Conservation (phyloP, 257 asterid genomes). For the Nicotiana attenuata region DNA sequence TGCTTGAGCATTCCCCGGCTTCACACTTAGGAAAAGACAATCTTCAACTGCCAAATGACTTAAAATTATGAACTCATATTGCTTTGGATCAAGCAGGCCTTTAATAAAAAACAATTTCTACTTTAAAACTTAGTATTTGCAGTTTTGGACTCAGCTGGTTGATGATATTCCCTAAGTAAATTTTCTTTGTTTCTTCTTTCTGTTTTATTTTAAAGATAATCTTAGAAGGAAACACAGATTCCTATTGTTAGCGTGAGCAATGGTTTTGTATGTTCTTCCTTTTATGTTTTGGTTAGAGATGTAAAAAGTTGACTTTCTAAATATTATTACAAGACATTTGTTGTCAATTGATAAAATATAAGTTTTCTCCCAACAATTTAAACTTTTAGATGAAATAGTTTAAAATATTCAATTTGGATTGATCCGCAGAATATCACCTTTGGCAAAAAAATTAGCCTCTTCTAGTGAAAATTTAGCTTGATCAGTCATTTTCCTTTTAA, state of each 20-base stretch:
- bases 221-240: background rate
- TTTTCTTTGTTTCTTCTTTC: background rate
- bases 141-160: background rate
- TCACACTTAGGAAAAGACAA: constrained; percentile 2
- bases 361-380: background rate
- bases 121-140: background rate
- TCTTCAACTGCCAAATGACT: background rate
- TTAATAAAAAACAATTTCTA: background rate
- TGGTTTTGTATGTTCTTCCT: no score
- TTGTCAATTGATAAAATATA: background rate
- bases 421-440: background rate
- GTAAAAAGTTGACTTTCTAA: background rate
- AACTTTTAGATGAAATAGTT: background rate
- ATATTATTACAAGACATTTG: background rate
- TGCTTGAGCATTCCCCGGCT: constrained; percentile 1
- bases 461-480: no score
- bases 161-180: constrained; percentile 6
- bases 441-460: no score
- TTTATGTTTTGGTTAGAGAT: background rate
- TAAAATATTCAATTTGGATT: background rate
- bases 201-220: background rate
- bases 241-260: background rate
- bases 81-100: background rate
- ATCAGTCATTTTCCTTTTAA: no score
- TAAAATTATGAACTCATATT: background rate